Conservation (phyloP, 2,329 filamentous ascomycete genomes). For the Cryphonectria radicalis region DNA sequence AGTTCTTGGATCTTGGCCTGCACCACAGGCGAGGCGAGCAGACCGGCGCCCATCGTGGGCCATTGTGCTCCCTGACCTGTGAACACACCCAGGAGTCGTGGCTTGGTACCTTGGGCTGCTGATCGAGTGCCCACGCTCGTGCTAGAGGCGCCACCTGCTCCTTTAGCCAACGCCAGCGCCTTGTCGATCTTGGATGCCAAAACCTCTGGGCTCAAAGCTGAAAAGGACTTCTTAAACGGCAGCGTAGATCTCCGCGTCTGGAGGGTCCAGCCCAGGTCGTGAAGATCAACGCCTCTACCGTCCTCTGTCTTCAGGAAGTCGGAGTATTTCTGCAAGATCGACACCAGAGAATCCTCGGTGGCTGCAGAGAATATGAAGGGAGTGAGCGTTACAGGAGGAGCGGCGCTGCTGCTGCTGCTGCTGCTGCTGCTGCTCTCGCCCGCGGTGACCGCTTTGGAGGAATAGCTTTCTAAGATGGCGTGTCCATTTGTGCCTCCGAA, state of each 20-base stretch:
- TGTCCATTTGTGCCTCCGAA: slow-evolving; percentile 42
- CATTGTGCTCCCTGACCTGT: slow-evolving; percentile 44
- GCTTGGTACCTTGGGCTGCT: slow-evolving; percentile 11
- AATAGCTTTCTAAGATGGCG: slow-evolving; percentile 35
- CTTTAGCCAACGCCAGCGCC: slow-evolving; percentile 20
- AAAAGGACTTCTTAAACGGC: background rate
- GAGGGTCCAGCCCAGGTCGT: slow-evolving; percentile 3
- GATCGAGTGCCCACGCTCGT: background rate
- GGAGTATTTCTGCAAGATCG: background rate
- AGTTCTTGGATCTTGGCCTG: slow-evolving; percentile 29
- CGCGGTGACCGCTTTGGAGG: no score
- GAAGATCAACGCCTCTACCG: background rate
- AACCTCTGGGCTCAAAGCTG: slow-evolving; percentile 33
- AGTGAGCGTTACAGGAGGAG: slow-evolving; percentile 3
- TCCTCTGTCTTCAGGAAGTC: background rate
- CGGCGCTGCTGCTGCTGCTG: background rate
- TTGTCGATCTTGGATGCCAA: slow-evolving; percentile 34
- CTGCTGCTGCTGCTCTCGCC: background rate
- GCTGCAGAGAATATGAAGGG: slow-evolving; percentile 38
- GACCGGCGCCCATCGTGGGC: slow-evolving; percentile 40
- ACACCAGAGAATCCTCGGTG: slow-evolving; percentile 29
- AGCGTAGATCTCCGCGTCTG: slow-evolving; percentile 20
- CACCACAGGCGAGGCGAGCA: slow-evolving; percentile 34
- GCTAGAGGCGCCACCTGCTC: background rate
- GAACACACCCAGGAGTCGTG: slow-evolving; percentile 39